Percentiles rank a stretch among this genome's conserved stretches.
Evolutionary conservation across 768 basidiomycete species (phyloP).

Genomic region (Clitopilus passeckerianus): DNA sequence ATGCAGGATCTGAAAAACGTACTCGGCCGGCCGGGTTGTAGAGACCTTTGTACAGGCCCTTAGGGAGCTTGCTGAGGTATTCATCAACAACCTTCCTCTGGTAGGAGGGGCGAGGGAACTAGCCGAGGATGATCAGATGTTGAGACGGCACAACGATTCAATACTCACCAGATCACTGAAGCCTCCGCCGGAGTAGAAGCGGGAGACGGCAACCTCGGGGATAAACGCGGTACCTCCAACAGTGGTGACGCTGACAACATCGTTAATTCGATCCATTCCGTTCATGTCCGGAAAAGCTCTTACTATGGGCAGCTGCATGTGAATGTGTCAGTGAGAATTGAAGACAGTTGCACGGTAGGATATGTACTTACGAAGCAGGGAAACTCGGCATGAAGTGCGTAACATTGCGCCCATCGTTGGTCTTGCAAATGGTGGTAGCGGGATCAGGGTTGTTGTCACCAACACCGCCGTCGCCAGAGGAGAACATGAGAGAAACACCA

Average conservation of each 20-base stretch:
- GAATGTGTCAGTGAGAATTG: background rate
- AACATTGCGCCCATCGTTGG: constrained; percentile 52
- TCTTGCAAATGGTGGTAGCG: constrained; percentile 44
- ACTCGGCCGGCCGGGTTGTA: constrained; percentile 45
- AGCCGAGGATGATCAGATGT: background rate
- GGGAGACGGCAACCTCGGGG: constrained; percentile 50
- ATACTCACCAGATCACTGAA: constrained; percentile 62
- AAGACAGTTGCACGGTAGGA: background rate
- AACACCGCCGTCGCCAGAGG: constrained; percentile 66
- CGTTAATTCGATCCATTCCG: constrained; percentile 22
- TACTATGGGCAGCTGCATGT: background rate
- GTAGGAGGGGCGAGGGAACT: constrained; percentile 54
- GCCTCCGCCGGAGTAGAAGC: constrained; percentile 64
- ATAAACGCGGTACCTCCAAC: constrained; percentile 62
- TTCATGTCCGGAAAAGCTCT: constrained; percentile 1
- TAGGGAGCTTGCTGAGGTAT: constrained; percentile 41
- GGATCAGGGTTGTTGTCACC: constrained; percentile 58
- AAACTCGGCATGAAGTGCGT: constrained; percentile 55
- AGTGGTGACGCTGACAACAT: constrained; percentile 52
- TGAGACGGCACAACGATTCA: background rate
- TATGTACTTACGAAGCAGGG: constrained; percentile 44
- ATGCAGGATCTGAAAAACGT: background rate
- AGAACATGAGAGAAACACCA: constrained; percentile 60
- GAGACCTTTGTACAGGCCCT: constrained; percentile 49
- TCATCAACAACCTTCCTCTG: constrained; percentile 39